Evolutionary conservation across 179 eudicot genomes (phyloP).

Genomic region (Patellifolia procumbens): DNA sequence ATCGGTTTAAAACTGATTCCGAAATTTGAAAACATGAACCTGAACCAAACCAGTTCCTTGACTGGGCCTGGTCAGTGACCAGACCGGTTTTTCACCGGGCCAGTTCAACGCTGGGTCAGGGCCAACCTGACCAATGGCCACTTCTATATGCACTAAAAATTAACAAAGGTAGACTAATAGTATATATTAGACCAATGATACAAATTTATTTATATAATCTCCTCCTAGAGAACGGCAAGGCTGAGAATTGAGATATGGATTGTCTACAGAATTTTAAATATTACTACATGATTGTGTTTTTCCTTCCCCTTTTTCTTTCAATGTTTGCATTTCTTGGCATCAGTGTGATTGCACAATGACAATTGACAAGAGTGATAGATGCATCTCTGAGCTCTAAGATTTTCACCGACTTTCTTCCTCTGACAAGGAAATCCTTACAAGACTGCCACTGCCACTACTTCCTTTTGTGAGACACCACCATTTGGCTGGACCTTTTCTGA

Average conservation of each 20-base stretch:
- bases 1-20: too few species aligned
- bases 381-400: background rate
- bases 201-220: background rate
- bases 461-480: slow-evolving; percentile 28
- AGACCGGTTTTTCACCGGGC: too few species aligned
- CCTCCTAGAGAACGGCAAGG: background rate
- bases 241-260: background rate
- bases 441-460: slow-evolving; percentile 25
- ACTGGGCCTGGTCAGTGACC: too few species aligned
- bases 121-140: too few species aligned
- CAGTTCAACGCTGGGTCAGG: too few species aligned
- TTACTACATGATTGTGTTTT: background rate
- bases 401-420: background rate
- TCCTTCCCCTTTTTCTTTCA: background rate
- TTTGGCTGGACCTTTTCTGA: slow-evolving; percentile 19
- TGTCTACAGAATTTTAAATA: background rate
- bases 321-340: too few species aligned
- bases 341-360: background rate
- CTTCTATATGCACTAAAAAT: background rate
- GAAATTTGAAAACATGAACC: too few species aligned
- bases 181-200: background rate
- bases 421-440: background rate
- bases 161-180: background rate
- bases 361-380: background rate
- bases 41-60: too few species aligned